Percentiles rank a stretch among this genome's conserved stretches.
Conservation (phyloP, 345 rosid species). For the Gossypium rotundifolium region DNA sequence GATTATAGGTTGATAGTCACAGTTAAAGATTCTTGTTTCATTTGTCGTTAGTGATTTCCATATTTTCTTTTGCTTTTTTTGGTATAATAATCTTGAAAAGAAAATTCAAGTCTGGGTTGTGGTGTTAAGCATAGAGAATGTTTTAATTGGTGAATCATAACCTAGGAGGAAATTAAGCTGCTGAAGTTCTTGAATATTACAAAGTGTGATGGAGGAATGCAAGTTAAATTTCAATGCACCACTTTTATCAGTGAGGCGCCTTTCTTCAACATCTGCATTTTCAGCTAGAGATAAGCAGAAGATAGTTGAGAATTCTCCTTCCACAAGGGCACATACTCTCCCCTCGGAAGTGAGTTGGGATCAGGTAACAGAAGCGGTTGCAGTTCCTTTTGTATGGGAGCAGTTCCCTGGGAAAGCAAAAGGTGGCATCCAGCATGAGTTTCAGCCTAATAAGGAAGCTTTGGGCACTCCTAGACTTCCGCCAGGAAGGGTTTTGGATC, state of each 20-base stretch:
- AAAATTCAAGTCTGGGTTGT: neutral
- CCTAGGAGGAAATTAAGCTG: neutral
- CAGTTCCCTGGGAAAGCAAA: constrained; percentile 72
- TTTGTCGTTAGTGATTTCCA: neutral
- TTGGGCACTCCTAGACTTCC: constrained; percentile 34
- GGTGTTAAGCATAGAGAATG: neutral
- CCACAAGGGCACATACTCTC: constrained; percentile 20
- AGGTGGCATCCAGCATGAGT: constrained; percentile 14
- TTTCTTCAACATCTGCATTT: constrained; percentile 30
- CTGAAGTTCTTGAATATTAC: neutral
- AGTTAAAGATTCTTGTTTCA: neutral
- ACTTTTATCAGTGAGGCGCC: constrained; percentile 75
- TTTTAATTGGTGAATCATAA: constrained; percentile 3
- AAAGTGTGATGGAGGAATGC: constrained; percentile 53
- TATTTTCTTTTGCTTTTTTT: neutral
- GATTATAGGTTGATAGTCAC: neutral
- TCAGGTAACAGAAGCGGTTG: constrained; percentile 64
- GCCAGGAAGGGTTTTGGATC: constrained; percentile 30
- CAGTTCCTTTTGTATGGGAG: constrained; percentile 92
- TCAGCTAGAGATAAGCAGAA: constrained; percentile 25
- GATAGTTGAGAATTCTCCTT: constrained; percentile 20
- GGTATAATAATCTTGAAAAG: neutral
- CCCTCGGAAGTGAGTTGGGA: constrained; percentile 37
- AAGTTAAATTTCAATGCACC: constrained; percentile 74
- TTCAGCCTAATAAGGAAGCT: constrained; percentile 15